phyloP scores from a whole-genome alignment of 2,329 filamentous ascomycete species.

The Diaporthe citrichinensis region DNA sequence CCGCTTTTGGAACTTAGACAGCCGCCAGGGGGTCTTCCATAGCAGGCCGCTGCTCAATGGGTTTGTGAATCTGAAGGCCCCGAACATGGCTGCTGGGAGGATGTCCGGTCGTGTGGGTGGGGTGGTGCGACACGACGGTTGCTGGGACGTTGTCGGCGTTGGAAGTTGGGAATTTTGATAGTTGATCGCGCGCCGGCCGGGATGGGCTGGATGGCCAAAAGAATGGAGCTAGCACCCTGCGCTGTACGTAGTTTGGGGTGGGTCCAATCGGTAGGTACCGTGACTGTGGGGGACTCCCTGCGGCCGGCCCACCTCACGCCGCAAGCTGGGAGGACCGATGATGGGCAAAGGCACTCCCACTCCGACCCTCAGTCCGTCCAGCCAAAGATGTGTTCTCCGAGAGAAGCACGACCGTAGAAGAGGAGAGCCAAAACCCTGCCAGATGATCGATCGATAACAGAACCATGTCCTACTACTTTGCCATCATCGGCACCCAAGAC shows the following conservation, averaged over 20 bases:
- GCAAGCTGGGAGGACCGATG: conserved; percentile 2
- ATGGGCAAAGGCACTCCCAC: neutral
- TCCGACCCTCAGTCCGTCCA: neutral
- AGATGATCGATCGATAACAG: conserved; percentile 50
- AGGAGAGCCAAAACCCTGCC: neutral
- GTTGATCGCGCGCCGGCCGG: conserved; percentile 25
- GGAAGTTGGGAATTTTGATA: conserved; percentile 23
- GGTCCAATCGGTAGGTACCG: conserved; percentile 34
- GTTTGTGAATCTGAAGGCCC: conserved; percentile 84
- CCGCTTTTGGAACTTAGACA: conserved; percentile 91
- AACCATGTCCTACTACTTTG: conserved; percentile 98
- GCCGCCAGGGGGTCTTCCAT: conserved; percentile 98
- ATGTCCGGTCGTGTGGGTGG: neutral
- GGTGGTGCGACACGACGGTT: neutral
- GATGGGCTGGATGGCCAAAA: neutral
- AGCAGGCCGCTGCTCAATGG: conserved; percentile 84
- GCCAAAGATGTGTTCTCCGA: neutral
- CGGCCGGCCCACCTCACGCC: conserved; percentile 18
- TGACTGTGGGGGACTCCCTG: conserved; percentile 14
- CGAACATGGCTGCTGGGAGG: conserved; percentile 75
- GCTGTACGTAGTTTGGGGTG: conserved; percentile 4
- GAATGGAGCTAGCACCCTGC: conserved; percentile 22
- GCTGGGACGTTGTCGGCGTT: conserved; percentile 11
- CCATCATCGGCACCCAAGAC: conserved; percentile 94
- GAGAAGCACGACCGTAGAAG: neutral